Evolutionary conservation across 192 early-diverging fungal genomes (phyloP).

Genomic region (Lunasporangiospora selenospora): DNA sequence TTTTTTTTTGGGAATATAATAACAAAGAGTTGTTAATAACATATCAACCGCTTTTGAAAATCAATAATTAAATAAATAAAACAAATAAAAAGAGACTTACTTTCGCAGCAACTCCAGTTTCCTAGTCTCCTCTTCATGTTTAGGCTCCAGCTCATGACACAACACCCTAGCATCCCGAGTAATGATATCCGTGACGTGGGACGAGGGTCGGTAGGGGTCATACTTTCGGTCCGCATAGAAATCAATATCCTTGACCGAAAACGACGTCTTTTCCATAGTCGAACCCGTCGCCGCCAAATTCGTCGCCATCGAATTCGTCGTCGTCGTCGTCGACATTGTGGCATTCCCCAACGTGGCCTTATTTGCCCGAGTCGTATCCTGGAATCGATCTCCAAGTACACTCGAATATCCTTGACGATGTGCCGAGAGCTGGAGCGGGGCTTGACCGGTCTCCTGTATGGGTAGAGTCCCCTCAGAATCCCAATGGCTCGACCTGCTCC

Average conservation of each 20-base stretch:
- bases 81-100: slow-evolving; percentile 1
- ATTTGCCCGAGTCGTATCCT: not conserved
- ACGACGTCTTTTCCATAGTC: slow-evolving; percentile 7
- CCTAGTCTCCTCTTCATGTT: slow-evolving; percentile 35
- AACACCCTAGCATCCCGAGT: slow-evolving; percentile 22
- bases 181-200: slow-evolving; percentile 19
- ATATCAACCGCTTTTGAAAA: no score
- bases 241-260: slow-evolving; percentile 42
- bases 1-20: no score
- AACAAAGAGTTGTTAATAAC: no score
- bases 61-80: not conserved
- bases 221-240: slow-evolving; percentile 44
- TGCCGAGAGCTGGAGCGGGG: not conserved
- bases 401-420: slow-evolving; percentile 1
- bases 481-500: slow-evolving; percentile 11
- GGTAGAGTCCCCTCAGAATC: not conserved
- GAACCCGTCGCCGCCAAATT: no score
- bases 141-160: slow-evolving; percentile 28
- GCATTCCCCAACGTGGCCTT: not conserved
- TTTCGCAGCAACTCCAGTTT: slow-evolving; percentile 20
- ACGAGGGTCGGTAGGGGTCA: slow-evolving; percentile 36
- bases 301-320: no score
- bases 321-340: no score
- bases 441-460: not conserved
- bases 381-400: slow-evolving; percentile 5